Base-by-base conservation (phyloP, 106 monocot genomes). In the Platanthera guangdongensis region DNA sequence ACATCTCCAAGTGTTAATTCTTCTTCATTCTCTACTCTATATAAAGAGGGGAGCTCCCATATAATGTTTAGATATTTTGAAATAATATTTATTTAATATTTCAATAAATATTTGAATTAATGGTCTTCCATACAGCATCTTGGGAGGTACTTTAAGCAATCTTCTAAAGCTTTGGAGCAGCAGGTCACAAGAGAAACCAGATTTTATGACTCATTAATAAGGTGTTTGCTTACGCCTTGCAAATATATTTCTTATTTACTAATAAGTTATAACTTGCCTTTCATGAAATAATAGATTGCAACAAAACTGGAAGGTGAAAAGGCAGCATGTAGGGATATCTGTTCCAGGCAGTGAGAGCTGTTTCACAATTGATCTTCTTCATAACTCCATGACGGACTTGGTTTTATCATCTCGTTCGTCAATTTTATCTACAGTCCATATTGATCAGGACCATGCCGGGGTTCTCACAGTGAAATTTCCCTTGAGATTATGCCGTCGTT, bases 221-320 rank as follows among this genome's bases (percentile, higher is more conserved):
- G 97, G 97, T 89, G 73, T 72, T 45, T 54, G 52, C 65, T 71
- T 19, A 14, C 21, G 4, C 21, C 39, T 70, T 65, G 74, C 9
- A 63, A 51, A 19, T 46, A 4, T 70, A 10, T 50, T 73, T 73
- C 25, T 19, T 78, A 59, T 53, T 62, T 19, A 25, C 25, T 25
- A 68, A 51, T 25, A 63, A 3, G 9, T 21, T 11, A 57, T 67
- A 22, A 22, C 73, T 80, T 74, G 47, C 12, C 22, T 78, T 65
- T 75, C n/a, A 68, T 74, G 25, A 73, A 18, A 19, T 72, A 19
- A 80, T 83, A 99, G 97, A 78, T 74, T 99, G 79, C 97, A 99
- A 84, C 87, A 92, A 74, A 94, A 99, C 73, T 99, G 97, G 97
- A 99, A 99, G 82, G 91, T 99, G 14, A 99, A 99, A 74, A 87